phyloP scores from a whole-genome alignment of 2,329 filamentous ascomycete species.

The Achaetomium macrosporum region DNA sequence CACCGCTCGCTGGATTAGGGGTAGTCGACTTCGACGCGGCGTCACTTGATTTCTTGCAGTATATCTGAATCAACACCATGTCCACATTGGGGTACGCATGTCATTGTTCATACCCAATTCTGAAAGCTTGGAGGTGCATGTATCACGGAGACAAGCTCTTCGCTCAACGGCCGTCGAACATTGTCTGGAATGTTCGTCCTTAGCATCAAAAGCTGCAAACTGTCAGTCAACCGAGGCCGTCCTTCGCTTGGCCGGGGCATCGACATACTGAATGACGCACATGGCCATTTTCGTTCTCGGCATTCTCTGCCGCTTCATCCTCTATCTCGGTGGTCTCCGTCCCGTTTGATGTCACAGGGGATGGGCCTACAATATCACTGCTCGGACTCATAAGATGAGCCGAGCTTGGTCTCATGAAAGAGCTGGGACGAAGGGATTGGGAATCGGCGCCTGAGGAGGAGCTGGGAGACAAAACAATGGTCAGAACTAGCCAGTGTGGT shows the following conservation, averaged over 20 bases:
- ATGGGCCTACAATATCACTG: constrained; percentile 69
- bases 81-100: constrained; percentile 17
- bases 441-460: constrained; percentile 41
- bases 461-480: constrained; percentile 27
- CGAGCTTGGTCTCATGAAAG: constrained; percentile 43
- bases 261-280: constrained; percentile 22
- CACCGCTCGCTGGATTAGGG: constrained; percentile 27
- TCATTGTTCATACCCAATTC: constrained; percentile 59
- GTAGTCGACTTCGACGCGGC: constrained; percentile 17
- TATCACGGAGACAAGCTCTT: constrained; percentile 84
- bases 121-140: constrained; percentile 81
- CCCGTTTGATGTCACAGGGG: constrained; percentile 78
- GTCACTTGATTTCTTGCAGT: constrained; percentile 38
- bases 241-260: neutral
- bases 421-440: constrained; percentile 47
- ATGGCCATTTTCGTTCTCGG: constrained; percentile 29
- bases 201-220: constrained; percentile 43
- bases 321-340: constrained; percentile 81
- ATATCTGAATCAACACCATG: constrained; percentile 11
- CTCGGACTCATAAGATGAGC: constrained; percentile 52
- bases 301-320: constrained; percentile 63
- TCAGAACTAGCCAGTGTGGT: constrained; percentile 10
- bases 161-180: constrained; percentile 55
- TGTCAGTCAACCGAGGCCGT: constrained; percentile 8
- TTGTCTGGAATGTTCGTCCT: constrained; percentile 53